Base-by-base conservation (phyloP, 805 yeast species). In the Pichia rugopelliculosa region DNA sequence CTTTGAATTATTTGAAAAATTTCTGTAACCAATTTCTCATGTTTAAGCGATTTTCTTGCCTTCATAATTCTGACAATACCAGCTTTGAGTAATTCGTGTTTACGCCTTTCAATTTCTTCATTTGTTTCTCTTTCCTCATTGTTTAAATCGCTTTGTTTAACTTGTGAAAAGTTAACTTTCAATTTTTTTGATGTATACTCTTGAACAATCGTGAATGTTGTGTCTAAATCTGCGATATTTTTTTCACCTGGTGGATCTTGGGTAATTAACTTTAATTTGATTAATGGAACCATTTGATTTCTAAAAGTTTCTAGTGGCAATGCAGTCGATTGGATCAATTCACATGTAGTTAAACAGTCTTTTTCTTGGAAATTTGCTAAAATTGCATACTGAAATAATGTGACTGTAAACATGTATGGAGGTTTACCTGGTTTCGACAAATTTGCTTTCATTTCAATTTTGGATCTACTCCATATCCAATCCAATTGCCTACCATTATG, bases 21-120 rank as follows among this genome's bases (percentile, higher is more conserved):
- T 64, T 91, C 98, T 57, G 84, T 87, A 38, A 89, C 82, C 58
- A 91, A 74, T 47, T 81, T 82, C 42, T 82, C 84, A 62, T 90
- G 97, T 54, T 79, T 79, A 57, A 87, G 71, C 39, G 73, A 74
- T 64, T 89, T 86, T 60, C 96, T 77, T 1, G 96, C 90, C 70
- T 91, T 91, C 98, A 91, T 93, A 60, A 91, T 87, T 59, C 99
- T 77, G 36, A 91, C 98, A 67, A 93, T 88, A 59, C 96, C 87
- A 2, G 98, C 96, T 60, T 88, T 87, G 57, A 93, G 72, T 68
- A 82, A 83, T 60, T 85, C 80, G 50, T 61, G 66, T 26, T 64
- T 63, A 67, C 84, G 84, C 61, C 96, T 78, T 45, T 60, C 65
- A 38, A 66, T 59, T 51, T 89, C 89, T 59, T 88, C 93, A 58